Evolutionary conservation across 148 eudicot genomes (phyloP).

Genomic region (Rhododendron mucronatum): DNA sequence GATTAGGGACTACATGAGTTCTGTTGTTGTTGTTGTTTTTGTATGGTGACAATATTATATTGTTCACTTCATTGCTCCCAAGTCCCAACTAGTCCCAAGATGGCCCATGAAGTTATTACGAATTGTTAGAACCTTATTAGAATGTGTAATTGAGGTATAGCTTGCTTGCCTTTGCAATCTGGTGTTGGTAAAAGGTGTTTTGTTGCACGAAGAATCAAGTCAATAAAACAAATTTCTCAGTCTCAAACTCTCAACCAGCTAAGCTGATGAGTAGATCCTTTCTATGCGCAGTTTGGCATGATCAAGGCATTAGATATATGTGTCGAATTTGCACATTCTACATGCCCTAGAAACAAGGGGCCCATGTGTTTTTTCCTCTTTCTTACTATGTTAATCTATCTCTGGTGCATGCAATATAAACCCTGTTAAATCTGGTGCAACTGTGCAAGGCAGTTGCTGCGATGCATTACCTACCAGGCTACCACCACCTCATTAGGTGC

Average conservation of each 20-base stretch:
- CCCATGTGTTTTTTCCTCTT: neutral
- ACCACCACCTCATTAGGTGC: neutral
- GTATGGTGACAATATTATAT: neutral
- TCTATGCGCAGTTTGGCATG: neutral
- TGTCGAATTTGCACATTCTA: neutral
- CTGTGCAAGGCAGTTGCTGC: neutral
- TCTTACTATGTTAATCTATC: neutral
- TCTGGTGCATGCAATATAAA: neutral
- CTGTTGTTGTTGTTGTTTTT: too few relatives aligned
- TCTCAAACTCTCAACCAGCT: neutral
- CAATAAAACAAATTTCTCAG: neutral
- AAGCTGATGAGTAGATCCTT: neutral
- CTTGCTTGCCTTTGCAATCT: neutral
- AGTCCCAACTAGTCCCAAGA: neutral
- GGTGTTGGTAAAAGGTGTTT: neutral
- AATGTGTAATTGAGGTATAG: neutral
- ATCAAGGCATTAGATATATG: neutral
- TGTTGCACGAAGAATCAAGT: neutral
- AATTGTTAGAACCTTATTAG: neutral
- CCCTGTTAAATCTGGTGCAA: neutral
- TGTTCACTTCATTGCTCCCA: neutral
- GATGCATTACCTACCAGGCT: neutral
- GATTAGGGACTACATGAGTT: too few relatives aligned
- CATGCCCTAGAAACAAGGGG: neutral
- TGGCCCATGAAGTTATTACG: neutral